Base-by-base conservation (phyloP, 139 green algal species). In the Penium margaritaceum region DNA sequence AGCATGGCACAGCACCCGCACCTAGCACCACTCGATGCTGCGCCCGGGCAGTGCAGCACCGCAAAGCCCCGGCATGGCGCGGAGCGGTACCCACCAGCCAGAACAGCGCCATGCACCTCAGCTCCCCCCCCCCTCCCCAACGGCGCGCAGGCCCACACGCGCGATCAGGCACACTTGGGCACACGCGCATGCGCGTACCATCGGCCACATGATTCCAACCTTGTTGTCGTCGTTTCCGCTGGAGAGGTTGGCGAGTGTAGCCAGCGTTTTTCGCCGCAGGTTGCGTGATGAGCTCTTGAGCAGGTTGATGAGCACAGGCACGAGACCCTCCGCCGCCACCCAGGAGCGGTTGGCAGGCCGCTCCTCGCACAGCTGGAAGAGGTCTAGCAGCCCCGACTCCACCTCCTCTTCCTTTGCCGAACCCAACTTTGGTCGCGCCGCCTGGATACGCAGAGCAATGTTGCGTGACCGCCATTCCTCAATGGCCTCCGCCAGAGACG, bases 171-270 rank as follows among this genome's bases (percentile, higher is more conserved):
- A n/a, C n/a, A n/a, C n/a, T n/a, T n/a, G n/a, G n/a, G n/a, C n/a
- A n/a, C n/a, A n/a, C n/a, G n/a, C n/a, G n/a, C n/a, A n/a, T n/a
- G n/a, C n/a, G n/a, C n/a, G n/a, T n/a, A n/a, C n/a, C n/a, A n/a
- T n/a, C n/a, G n/a, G n/a, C n/a, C n/a, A n/a, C 58, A 66, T 17
- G 27, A 66, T 19, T 29, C 54, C n/a, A 63, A 76, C 68, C 68
- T 67, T 76, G 68, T 69, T 76, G 24, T 76, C 68, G 33, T 76
- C 68, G 60, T 76, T 76, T 24, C 62, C 46, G 27, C 24, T 70
- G 2, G 68, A 51, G n/a, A 76, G 68, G 37, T 67, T 64, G 0
- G 51, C 30, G 60, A 76, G 68, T 3, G 68, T 65, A 6, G 68
- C 68, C n/a, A 76, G 68, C 39, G 68, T 70, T 32, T 76, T 76